Evolutionary conservation across 805 yeast genomes (phyloP).

Genomic region (Kodamaea laetipori): DNA sequence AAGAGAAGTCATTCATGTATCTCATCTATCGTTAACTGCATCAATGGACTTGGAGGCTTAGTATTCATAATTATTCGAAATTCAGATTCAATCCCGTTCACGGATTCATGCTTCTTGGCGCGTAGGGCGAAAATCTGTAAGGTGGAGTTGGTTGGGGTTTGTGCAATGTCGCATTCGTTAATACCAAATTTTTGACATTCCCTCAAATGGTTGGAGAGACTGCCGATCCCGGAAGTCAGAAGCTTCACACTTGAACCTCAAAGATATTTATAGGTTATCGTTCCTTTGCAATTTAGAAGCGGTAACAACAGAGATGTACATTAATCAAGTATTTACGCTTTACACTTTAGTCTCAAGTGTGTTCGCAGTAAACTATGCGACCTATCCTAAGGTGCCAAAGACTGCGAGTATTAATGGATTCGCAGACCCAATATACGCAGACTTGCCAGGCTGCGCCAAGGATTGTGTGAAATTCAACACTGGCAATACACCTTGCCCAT

Average conservation of each 20-base stretch:
- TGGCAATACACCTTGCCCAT: constrained; percentile 51
- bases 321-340: not conserved
- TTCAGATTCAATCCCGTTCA: not conserved
- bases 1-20: no score
- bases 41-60: no score
- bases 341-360: not conserved
- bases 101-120: not conserved
- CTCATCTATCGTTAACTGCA: no score
- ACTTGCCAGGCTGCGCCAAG: constrained; percentile 46
- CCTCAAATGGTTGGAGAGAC: no score
- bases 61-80: no score
- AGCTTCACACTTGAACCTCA: no score
- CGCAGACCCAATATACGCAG: constrained; percentile 45
- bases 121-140: not conserved
- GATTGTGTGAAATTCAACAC: constrained; percentile 40
- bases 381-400: constrained; percentile 49
- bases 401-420: constrained; percentile 52
- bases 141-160: not conserved
- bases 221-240: no score
- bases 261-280: not conserved
- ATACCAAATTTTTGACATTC: not conserved
- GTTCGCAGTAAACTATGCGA: constrained; percentile 20
- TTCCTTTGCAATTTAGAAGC: not conserved
- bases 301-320: not conserved
- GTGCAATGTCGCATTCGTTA: not conserved